These are phyloP conservation scores for Fraxinus cuspidata DNA, from an alignment of 257 asterid genomes.

Conservation along the genomic window DNA sequence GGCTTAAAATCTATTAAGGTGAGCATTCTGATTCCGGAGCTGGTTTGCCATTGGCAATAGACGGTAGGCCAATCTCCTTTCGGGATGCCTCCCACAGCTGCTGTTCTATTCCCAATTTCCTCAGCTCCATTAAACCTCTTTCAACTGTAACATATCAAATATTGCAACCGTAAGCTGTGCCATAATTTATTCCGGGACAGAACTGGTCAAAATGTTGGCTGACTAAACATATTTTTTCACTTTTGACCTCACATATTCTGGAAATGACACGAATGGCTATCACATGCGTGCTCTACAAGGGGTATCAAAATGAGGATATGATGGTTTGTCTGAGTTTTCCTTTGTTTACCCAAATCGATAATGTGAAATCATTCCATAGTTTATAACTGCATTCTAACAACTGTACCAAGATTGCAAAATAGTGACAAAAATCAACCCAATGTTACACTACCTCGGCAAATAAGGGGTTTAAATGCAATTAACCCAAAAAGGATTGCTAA, in stretches of 20 bases:
- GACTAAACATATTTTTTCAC: background rate
- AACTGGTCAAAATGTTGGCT: background rate
- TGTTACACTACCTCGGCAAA: background rate
- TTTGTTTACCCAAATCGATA: no score
- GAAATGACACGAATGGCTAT: background rate
- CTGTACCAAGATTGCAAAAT: background rate
- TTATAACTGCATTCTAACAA: background rate
- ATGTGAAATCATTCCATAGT: no score
- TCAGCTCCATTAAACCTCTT: conserved; percentile 78
- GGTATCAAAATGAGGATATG: no score
- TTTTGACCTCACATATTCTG: background rate
- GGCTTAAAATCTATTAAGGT: background rate
- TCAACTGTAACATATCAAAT: conserved; percentile 52
- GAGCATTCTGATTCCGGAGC: conserved; percentile 25
- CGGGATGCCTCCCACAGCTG: conserved; percentile 97
- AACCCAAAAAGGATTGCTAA: no score
- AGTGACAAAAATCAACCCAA: background rate
- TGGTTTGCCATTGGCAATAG: conserved; percentile 17
- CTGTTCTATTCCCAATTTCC: conserved; percentile 78
- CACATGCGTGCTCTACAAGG: no score
- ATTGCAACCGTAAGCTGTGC: background rate
- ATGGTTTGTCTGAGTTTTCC: no score
- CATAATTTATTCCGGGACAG: background rate
- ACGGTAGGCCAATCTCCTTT: conserved; percentile 60
- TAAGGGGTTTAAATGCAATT: no score